phyloP scores from a whole-genome alignment of 192 early-diverging fungal genomes.

The Entrophospora sp. region DNA sequence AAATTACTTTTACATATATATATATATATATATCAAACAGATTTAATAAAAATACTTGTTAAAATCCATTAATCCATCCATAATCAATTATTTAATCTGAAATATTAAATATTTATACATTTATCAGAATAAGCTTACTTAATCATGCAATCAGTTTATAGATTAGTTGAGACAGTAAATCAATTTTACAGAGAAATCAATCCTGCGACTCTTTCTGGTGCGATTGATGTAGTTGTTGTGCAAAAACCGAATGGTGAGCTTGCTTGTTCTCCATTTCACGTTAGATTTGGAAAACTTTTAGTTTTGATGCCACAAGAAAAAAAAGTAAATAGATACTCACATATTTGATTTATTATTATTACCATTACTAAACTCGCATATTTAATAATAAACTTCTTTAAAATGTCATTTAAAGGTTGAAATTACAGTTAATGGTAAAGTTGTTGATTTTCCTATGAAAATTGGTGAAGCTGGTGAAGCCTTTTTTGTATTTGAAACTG shows the following conservation, averaged over 20 bases:
- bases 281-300: slow-evolving; percentile 94
- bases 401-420: slow-evolving; percentile 47
- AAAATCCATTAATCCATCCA: too few species aligned
- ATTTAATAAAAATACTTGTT: too few species aligned
- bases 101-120: too few species aligned
- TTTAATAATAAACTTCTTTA: not conserved
- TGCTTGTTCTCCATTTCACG: slow-evolving; percentile 93
- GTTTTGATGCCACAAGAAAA: slow-evolving; percentile 89
- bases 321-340: slow-evolving; percentile 56
- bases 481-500: slow-evolving; percentile 94
- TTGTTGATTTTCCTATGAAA: slow-evolving; percentile 84
- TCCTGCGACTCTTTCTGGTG: slow-evolving; percentile 92
- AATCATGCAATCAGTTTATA: slow-evolving; percentile 41
- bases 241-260: slow-evolving; percentile 74
- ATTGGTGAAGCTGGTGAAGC: slow-evolving; percentile 95
- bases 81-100: too few species aligned
- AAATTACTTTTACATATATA: too few species aligned
- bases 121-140: too few species aligned
- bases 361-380: not conserved
- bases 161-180: slow-evolving; percentile 66
- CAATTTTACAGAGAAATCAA: slow-evolving; percentile 95
- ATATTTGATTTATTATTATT: slow-evolving; percentile 10
- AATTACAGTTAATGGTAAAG: slow-evolving; percentile 73
- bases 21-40: too few species aligned
- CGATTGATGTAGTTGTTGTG: slow-evolving; percentile 97